Base-by-base conservation (phyloP, 2,329 filamentous ascomycete genomes). In the Penicillium sp. region DNA sequence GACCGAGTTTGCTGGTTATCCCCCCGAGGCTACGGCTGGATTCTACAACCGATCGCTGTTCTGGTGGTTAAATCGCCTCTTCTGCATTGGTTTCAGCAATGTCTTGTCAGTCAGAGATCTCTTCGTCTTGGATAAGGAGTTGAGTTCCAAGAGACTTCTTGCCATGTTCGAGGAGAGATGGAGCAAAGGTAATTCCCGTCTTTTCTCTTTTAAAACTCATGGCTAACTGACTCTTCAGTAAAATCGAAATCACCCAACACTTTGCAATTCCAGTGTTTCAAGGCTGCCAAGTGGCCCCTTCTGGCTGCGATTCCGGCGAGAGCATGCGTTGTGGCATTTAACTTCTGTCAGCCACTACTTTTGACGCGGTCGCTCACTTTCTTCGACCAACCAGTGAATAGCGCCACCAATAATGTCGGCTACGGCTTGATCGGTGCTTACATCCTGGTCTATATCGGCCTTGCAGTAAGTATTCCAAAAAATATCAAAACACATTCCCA, bases 41-140 rank as follows among this genome's bases (percentile, higher is more conserved):
- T 63, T 77, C n/a, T 74, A 74, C 51, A 78, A 68, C 49, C 66
- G 68, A 35, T 63, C 62, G 0, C 61, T 77, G 10, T 80, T 80
- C 55, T 74, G 69, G 66, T 81, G 78, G 78, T 60, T 80, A 40
- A 78, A 75, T 47, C 68, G 70, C 2, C 58, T 82, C 6, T 74
- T 82, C 34, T 67, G 67, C 22, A 61, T 64, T 13, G 77, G 78
- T 0, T 79, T 72, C 61, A 69, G 61, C 4, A 73, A 68, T 6
- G 51, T 67, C 3, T 52, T 79, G 5, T 54, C 59, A 0, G 62
- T 77, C 0, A 69, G 73, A 6, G 74, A 77, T 46, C 63, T 77
- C 3, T 73, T 61, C 50, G 50, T 61, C 0, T 58, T 77, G 27
- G 75, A 77, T 47, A 73, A 75, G 45, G 61, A 72, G 42, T 53